Percentiles rank a stretch among this genome's conserved stretches.
These are phyloP conservation scores for Sphagnum fallax DNA, from an alignment of 228 moss, liverwort and hornwort species.

Conservation along the genomic window DNA sequence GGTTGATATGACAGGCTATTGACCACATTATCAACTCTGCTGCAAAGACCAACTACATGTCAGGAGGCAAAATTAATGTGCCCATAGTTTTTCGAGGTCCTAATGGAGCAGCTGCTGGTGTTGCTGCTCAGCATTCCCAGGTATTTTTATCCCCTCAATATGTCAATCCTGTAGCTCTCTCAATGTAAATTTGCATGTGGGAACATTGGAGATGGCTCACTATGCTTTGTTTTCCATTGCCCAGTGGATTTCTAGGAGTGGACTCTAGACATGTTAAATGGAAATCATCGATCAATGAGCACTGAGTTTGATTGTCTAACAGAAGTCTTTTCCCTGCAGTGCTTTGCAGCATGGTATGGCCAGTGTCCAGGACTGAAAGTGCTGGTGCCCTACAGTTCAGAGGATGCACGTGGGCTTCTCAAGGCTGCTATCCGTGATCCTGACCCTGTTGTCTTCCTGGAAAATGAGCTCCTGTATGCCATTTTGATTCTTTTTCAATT, in stretches of 20 bases:
- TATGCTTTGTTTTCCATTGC: no score
- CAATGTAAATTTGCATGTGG: no score
- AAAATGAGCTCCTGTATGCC: conserved; percentile 79
- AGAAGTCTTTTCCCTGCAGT: conserved; percentile 16
- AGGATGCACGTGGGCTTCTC: conserved; percentile 90
- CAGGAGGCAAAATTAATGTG: conserved; percentile 89
- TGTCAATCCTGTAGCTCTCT: no score
- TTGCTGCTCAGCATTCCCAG: conserved; percentile 97
- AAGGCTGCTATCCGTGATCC: conserved; percentile 97
- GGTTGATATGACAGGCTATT: conserved; percentile 50
- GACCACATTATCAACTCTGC: conserved; percentile 97
- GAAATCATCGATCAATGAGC: no score
- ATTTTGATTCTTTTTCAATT: background rate
- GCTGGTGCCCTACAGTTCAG: conserved; percentile 70
- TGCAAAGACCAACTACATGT: conserved; percentile 99
- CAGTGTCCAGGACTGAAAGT: conserved; percentile 88
- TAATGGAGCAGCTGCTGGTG: conserved; percentile 97
- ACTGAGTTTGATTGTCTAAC: no score
- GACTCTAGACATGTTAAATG: no score
- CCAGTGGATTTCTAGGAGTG: no score
- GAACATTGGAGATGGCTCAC: no score
- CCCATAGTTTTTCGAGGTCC: conserved; percentile 96
- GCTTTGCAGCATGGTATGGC: conserved; percentile 95
- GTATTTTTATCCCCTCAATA: conserved; percentile 11
- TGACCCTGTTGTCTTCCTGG: conserved; percentile 85